Conservation (phyloP, 2,329 filamentous ascomycete species). For the Pyrenophora seminiperda region DNA sequence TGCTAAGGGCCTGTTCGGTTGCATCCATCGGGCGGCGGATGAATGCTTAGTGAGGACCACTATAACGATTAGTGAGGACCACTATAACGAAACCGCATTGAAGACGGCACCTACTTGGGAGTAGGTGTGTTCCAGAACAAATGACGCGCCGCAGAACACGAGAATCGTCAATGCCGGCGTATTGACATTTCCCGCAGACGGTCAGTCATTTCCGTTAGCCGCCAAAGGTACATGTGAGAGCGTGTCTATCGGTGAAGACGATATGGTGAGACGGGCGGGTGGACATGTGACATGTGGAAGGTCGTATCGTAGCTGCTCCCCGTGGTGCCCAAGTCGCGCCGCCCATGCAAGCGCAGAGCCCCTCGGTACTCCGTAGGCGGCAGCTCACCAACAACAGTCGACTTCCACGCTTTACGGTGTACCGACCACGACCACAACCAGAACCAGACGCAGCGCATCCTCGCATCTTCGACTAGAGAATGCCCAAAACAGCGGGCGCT, state of each 20-base stretch:
- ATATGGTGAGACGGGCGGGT: conserved; percentile 4
- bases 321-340: conserved; percentile 11
- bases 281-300: too few relatives aligned
- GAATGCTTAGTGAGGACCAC: conserved; percentile 24
- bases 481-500: conserved; percentile 5
- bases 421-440: not conserved
- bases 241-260: not conserved
- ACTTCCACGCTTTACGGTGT: not conserved
- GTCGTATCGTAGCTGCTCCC: not conserved
- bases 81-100: conserved; percentile 19
- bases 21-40: conserved; percentile 9
- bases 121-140: conserved; percentile 14
- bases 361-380: not conserved
- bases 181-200: conserved; percentile 13
- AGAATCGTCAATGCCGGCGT: conserved; percentile 1
- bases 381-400: not conserved
- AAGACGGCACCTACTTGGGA: conserved; percentile 10
- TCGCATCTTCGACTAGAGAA: not conserved
- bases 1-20: too few relatives aligned
- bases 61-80: conserved; percentile 21
- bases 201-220: conserved; percentile 5
- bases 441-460: not conserved
- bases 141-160: conserved; percentile 24
- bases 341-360: not conserved
- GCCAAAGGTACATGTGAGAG: conserved; percentile 2